Conservation (phyloP, 2,329 filamentous ascomycete species). For the Nemania serpens region DNA sequence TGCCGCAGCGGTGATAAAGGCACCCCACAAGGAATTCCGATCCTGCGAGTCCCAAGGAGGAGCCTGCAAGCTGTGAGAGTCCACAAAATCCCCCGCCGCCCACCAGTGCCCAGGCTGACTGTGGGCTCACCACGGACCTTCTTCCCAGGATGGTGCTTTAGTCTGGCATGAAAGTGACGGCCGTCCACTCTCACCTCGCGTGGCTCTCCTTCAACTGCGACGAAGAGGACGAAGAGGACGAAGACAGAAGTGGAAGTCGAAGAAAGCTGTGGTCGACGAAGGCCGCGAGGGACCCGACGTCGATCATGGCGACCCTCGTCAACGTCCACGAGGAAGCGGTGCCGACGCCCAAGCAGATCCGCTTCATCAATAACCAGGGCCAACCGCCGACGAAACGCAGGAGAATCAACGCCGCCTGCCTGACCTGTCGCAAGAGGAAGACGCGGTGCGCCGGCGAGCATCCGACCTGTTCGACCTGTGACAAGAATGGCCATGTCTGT, state of each 20-base stretch:
- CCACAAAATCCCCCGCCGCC: conserved; percentile 29
- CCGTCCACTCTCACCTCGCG: conserved; percentile 13
- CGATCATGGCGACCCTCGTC: conserved; percentile 53
- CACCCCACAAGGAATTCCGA: conserved; percentile 15
- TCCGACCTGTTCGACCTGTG: conserved; percentile 72
- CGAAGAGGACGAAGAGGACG: not conserved
- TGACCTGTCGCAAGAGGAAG: conserved; percentile 76
- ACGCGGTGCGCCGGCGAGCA: conserved; percentile 76
- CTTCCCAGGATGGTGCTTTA: conserved; percentile 27
- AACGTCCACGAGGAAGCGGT: conserved; percentile 44
- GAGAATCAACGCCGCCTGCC: conserved; percentile 78
- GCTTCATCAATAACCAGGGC: conserved; percentile 82
- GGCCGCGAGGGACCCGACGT: conserved; percentile 7
- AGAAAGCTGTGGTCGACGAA: conserved; percentile 6
- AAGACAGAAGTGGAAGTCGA: not conserved
- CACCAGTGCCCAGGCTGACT: conserved; percentile 24
- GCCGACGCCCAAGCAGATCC: conserved; percentile 64
- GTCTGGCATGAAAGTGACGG: conserved; percentile 18
- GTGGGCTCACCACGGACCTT: conserved; percentile 24
- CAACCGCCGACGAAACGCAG: conserved; percentile 79
- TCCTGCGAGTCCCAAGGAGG: conserved; percentile 13
- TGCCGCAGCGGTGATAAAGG: not conserved
- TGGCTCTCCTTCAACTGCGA: conserved; percentile 1
- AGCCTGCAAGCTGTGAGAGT: conserved; percentile 22
- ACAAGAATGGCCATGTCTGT: conserved; percentile 71